A percentile compares a stretch with the other conserved stretches of the same genome.
Conservation (phyloP, 148 eudicot genomes). For the Arbutus unedo region DNA sequence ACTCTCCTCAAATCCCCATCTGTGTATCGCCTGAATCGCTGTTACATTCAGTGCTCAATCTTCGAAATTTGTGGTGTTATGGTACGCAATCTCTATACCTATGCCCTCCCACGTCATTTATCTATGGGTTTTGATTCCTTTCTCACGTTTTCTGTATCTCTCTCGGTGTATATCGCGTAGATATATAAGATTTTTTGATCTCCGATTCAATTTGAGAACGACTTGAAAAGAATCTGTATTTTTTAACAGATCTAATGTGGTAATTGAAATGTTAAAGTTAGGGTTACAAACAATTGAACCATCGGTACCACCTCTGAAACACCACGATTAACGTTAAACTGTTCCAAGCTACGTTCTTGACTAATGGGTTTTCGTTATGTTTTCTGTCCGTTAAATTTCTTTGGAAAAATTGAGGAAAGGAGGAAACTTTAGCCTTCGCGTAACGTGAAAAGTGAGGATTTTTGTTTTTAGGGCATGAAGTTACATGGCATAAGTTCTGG, state of each 20-base stretch:
- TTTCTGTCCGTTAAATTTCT: neutral
- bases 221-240: no score
- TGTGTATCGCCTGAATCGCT: no score
- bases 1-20: neutral
- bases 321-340: neutral
- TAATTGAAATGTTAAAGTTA: neutral
- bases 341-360: no score
- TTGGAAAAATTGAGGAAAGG: neutral
- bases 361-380: neutral
- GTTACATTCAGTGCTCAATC: neutral
- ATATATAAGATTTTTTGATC: no score
- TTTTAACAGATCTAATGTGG: no score
- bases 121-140: neutral
- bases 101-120: neutral
- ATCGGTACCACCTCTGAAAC: neutral
- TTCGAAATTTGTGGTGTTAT: neutral
- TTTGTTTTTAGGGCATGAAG: neutral
- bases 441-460: neutral
- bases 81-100: slow-evolving; percentile 6
- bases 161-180: no score
- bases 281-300: neutral
- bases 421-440: neutral
- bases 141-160: neutral
- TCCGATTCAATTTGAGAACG: no score
- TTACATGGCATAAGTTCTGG: neutral